A percentile compares a stretch with the other conserved stretches of the same genome.
Conservation (phyloP, 75 land plant species). For the Selaginella moellendorffii region DNA sequence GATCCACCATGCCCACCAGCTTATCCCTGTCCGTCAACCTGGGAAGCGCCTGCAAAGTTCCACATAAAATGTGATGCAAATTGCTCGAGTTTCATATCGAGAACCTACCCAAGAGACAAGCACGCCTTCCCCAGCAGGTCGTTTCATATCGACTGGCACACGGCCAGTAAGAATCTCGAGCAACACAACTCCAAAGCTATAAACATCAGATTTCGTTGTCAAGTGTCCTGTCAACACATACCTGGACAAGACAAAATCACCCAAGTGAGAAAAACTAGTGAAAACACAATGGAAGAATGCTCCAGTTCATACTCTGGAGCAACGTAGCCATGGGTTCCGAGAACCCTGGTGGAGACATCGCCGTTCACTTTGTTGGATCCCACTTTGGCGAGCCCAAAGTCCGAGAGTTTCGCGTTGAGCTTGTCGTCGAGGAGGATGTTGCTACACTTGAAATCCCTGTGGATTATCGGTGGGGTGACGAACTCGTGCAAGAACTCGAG, state of each 20-base stretch:
- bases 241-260: not conserved
- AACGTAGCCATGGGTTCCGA: not conserved
- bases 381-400: not conserved
- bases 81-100: not conserved
- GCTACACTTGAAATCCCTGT: conserved; percentile 8
- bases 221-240: conserved; percentile 4
- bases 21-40: conserved; percentile 60
- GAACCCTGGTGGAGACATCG: not conserved
- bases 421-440: conserved; percentile 7
- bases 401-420: not conserved
- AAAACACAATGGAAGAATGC: too few species aligned
- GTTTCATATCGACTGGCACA: conserved; percentile 6
- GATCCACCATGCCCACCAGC: conserved; percentile 61
- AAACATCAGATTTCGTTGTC: conserved; percentile 7
- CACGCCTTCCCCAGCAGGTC: conserved; percentile 6
- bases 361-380: conserved; percentile 3
- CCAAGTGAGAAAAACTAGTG: not conserved
- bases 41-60: conserved; percentile 54
- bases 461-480: conserved; percentile 4
- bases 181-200: conserved; percentile 6
- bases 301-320: conserved; percentile 4
- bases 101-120: conserved; percentile 9
- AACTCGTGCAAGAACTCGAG: conserved; percentile 1
- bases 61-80: not conserved
- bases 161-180: conserved; percentile 4